Conservation (phyloP, 768 basidiomycete species). For the Lepiota brunneoincarnata region DNA sequence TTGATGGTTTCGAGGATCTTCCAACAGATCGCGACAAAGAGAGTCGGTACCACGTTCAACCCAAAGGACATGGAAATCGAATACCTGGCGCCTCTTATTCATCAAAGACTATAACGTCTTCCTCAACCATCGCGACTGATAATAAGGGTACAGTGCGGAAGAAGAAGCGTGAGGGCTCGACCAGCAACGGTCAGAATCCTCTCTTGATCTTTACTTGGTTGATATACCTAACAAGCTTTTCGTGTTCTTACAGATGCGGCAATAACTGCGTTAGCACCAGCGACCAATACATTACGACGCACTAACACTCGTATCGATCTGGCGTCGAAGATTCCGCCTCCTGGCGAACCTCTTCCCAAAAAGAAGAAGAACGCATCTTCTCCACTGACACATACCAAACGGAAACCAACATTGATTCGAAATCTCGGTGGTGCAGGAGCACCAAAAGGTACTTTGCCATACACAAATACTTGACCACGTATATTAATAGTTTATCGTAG, state of each 20-base stretch:
- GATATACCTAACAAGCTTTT: slow-evolving; percentile 14
- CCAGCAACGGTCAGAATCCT: slow-evolving; percentile 38
- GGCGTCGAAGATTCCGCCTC: slow-evolving; percentile 32
- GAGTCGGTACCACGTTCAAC: slow-evolving; percentile 69
- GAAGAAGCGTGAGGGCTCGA: slow-evolving; percentile 49
- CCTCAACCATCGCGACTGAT: slow-evolving; percentile 26
- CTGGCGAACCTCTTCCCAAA: slow-evolving; percentile 35
- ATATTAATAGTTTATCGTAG: slow-evolving; percentile 40
- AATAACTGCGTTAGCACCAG: slow-evolving; percentile 30
- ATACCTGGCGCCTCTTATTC: slow-evolving; percentile 53
- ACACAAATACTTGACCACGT: background rate
- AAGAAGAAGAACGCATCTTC: slow-evolving; percentile 55
- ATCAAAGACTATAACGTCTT: slow-evolving; percentile 22
- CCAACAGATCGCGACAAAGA: slow-evolving; percentile 84
- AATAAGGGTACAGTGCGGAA: slow-evolving; percentile 54
- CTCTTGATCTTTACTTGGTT: background rate
- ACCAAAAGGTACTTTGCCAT: slow-evolving; percentile 63
- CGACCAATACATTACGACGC: slow-evolving; percentile 55
- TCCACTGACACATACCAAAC: slow-evolving; percentile 39
- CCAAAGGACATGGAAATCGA: slow-evolving; percentile 65
- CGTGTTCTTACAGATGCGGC: slow-evolving; percentile 19
- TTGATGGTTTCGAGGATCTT: slow-evolving; percentile 86
- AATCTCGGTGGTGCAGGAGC: slow-evolving; percentile 67
- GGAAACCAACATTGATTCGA: slow-evolving; percentile 87
- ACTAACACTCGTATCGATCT: slow-evolving; percentile 55